Conservation (phyloP, 352 stramenopile species). For the Pythium pectinolyticum region DNA sequence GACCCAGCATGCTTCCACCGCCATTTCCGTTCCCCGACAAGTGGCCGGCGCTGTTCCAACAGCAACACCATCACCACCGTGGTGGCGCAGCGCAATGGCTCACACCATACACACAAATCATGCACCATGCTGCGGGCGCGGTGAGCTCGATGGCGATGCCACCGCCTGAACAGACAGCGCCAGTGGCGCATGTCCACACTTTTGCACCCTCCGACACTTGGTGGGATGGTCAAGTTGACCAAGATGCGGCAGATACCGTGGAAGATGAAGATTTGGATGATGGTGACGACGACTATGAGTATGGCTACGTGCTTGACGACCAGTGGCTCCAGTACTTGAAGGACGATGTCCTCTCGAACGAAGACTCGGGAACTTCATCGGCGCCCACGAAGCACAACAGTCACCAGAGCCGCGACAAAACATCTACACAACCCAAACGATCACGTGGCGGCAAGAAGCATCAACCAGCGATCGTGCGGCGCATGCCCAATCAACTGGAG, state of each 20-base stretch:
- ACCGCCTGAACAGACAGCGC: neutral
- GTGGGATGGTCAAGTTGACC: neutral
- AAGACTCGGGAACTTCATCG: neutral
- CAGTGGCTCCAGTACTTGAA: slow-evolving; percentile 66
- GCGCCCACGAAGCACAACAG: neutral
- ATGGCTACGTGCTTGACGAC: slow-evolving; percentile 68
- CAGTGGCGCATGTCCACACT: neutral
- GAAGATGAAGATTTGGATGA: slow-evolving; percentile 21
- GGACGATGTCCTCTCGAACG: slow-evolving; percentile 15
- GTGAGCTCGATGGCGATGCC: neutral
- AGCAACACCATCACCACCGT: slow-evolving; percentile 22
- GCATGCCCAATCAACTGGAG: slow-evolving; percentile 28
- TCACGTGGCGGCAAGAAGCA: neutral
- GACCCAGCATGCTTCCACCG: slow-evolving; percentile 49
- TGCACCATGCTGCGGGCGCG: too few species aligned
- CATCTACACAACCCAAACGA: slow-evolving; percentile 5
- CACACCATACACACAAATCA: slow-evolving; percentile 31
- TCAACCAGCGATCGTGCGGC: neutral
- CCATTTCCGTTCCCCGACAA: slow-evolving; percentile 77
- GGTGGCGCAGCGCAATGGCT: slow-evolving; percentile 40
- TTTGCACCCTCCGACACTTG: too few species aligned
- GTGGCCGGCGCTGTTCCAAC: slow-evolving; percentile 54
- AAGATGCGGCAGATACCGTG: neutral
- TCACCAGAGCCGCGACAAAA: neutral
- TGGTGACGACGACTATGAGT: slow-evolving; percentile 58